Base-by-base conservation (phyloP, 1,284 basidiomycete species). In the Austropuccinia psidii region DNA sequence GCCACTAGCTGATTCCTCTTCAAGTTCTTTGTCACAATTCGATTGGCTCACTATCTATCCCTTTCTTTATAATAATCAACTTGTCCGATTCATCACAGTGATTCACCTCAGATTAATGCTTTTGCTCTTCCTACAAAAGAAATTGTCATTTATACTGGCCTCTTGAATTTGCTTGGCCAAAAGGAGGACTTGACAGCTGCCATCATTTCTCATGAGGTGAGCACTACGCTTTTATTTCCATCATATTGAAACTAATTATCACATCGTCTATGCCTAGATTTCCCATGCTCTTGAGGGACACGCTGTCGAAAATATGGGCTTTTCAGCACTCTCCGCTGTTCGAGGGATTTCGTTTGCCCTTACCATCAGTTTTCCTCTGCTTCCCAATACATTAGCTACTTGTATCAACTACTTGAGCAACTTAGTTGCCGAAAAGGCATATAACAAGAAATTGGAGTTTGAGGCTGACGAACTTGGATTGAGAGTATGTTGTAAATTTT, bases 401-500 rank as follows among this genome's bases (percentile, higher is more conserved):
- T 80, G 80, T 61, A 82, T 85, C 77, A 85, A 84, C 73, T 82
- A 82, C 77, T 75, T 84, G 45, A 84, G 84, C 75, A 81, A 84
- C 64, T 79, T 83, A 21, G 81, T 85, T 0, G 83, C 83, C 3
- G 80, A 83, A 64, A 77, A 83, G 27, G 84, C 84, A 1, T 85
- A 82, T 75, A 83, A 83, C 29, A 79, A 84, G 45, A 84, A 84
- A 77, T 77, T 85, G 19, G 84, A 85, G 76, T 81, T 81, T 76
- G 84, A 85, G 76, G 84, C 84, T 0, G 84, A 85, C 73, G 77
- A 80, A 11, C 81, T 85, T 0, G 84, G 84, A 2, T 77, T 85
- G 13, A 79, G 83, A 72, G 82, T 83, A 43, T 13, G n/a, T n/a
- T n/a, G n/a, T n/a, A n/a, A n/a, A n/a, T n/a, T n/a, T n/a, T n/a